Conservation (phyloP, 495 filamentous ascomycete genomes). For the Hypoxylon fragiforme region DNA sequence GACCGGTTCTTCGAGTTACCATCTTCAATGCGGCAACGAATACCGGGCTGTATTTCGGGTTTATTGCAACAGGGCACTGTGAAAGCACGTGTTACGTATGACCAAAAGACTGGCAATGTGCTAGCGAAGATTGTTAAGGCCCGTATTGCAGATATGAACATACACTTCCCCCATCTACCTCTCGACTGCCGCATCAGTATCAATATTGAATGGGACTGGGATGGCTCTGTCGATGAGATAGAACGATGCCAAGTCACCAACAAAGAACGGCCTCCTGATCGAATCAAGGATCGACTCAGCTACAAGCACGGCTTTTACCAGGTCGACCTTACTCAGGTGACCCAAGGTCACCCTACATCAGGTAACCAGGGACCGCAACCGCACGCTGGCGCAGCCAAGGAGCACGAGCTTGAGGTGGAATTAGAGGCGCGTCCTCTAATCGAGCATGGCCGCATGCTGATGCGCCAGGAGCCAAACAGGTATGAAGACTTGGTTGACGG, state of each 20-base stretch:
- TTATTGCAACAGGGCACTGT: constrained; percentile 59
- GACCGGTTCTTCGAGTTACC: constrained; percentile 84
- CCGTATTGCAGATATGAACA: constrained; percentile 78
- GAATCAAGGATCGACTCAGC: constrained; percentile 85
- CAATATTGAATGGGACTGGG: constrained; percentile 85
- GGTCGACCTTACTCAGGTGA: constrained; percentile 88
- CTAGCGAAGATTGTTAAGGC: constrained; percentile 87
- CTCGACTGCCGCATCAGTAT: constrained; percentile 89
- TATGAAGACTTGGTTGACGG: constrained; percentile 78
- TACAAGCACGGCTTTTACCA: constrained; percentile 85
- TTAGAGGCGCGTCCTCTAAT: constrained; percentile 67
- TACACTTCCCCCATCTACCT: constrained; percentile 69
- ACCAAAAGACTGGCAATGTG: constrained; percentile 70
- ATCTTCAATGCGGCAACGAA: constrained; percentile 46
- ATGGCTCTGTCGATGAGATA: constrained; percentile 65
- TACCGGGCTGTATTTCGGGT: constrained; percentile 52
- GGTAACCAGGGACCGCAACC: constrained; percentile 13
- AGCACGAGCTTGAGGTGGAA: constrained; percentile 90
- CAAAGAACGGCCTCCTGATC: constrained; percentile 56
- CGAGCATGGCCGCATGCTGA: constrained; percentile 67
- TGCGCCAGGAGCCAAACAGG: constrained; percentile 60
- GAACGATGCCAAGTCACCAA: constrained; percentile 41
- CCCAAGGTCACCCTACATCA: constrained; percentile 41
- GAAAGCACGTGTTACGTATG: constrained; percentile 76
- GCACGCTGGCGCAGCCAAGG: constrained; percentile 53